Evolutionary conservation across 2,329 filamentous ascomycete species (phyloP).

Genomic region (Aspergillus ochraceoroseus): DNA sequence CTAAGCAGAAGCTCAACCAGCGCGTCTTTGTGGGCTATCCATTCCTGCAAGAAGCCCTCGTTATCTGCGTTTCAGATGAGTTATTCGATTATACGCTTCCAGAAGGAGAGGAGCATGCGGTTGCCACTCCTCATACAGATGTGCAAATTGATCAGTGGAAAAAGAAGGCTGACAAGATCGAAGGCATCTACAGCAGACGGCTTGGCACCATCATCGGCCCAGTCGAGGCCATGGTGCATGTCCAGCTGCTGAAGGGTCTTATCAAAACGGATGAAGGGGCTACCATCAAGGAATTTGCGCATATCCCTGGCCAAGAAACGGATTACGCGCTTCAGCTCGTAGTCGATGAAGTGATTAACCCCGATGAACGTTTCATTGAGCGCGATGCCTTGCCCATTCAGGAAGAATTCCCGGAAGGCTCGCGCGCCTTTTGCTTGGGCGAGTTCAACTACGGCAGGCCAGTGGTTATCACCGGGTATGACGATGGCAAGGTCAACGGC

Average conservation of each 20-base stretch:
- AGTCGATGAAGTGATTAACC: slow-evolving; percentile 83
- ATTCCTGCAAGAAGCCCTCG: slow-evolving; percentile 89
- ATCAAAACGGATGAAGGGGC: slow-evolving; percentile 86
- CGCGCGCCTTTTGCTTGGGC: slow-evolving; percentile 86
- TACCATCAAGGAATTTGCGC: slow-evolving; percentile 85
- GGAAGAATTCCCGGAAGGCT: slow-evolving; percentile 80
- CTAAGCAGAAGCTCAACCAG: slow-evolving; percentile 75
- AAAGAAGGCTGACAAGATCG: slow-evolving; percentile 77
- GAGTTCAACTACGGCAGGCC: slow-evolving; percentile 90
- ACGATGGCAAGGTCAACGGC: slow-evolving; percentile 69
- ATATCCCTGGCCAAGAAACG: slow-evolving; percentile 76
- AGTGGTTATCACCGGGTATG: slow-evolving; percentile 72
- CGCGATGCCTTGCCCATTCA: slow-evolving; percentile 79
- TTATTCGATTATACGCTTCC: slow-evolving; percentile 80
- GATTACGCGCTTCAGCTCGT: slow-evolving; percentile 89
- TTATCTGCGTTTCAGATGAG: slow-evolving; percentile 84
- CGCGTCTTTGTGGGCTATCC: slow-evolving; percentile 90
- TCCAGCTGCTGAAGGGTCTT: slow-evolving; percentile 89
- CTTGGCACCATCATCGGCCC: slow-evolving; percentile 80
- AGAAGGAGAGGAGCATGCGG: slow-evolving; percentile 59
- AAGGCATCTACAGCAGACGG: slow-evolving; percentile 83
- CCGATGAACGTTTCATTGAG: slow-evolving; percentile 90
- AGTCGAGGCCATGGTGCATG: slow-evolving; percentile 83
- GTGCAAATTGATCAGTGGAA: slow-evolving; percentile 76
- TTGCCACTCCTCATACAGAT: slow-evolving; percentile 65